Base-by-base conservation (phyloP, 1,139 yeast genomes). In the Kodamaea derodonti region DNA sequence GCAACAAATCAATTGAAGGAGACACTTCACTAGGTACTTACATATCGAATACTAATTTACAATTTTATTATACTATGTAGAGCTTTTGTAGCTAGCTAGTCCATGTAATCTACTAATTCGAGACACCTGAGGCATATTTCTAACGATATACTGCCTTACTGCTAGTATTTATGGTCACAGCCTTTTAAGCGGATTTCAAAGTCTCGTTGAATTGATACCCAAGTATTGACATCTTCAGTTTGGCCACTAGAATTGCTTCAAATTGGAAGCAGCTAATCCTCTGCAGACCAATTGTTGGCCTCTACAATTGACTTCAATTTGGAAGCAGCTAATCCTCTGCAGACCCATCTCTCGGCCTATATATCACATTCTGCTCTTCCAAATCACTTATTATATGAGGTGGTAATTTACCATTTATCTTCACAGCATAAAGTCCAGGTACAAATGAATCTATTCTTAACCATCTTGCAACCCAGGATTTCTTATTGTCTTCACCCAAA, bases 401-500 rank as follows among this genome's bases (percentile, higher is more conserved):
- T 2, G 97, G 97, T 36, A 92, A 65, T 49, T 85, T 80, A 24
- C 99, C 99, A 49, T 81, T 84, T 6, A 92, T 92, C 53, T 92
- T 86, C 30, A 90, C 95, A 1, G 98, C 98, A 52, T 92, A 86
- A 48, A 92, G 60, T 0, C 98, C 99, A 1, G 95, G 84, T 20
- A 80, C 83, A 55, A 88, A 88, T 18, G 87, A 83, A 51, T 87
- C 95, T 18, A 92, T 84, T 60, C 97, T 79, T 39, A 92, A 69
- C 99, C 99, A 92, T 53, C 87, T 78, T 15, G 97, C 97, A 22
- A 88, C 97, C 99, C 99, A 92, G 2, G 97, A 87, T 27, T 75
- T 78, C 36, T 78, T 78, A 47, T 64, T 68, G 31, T 92, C 90
- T 40, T 84, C 88, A 35, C 95, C 88, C 45, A 88, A 72, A 1